These are phyloP conservation scores for Didymella arachidicola DNA, from an alignment of 2,329 filamentous ascomycete species.

Conservation along the genomic window DNA sequence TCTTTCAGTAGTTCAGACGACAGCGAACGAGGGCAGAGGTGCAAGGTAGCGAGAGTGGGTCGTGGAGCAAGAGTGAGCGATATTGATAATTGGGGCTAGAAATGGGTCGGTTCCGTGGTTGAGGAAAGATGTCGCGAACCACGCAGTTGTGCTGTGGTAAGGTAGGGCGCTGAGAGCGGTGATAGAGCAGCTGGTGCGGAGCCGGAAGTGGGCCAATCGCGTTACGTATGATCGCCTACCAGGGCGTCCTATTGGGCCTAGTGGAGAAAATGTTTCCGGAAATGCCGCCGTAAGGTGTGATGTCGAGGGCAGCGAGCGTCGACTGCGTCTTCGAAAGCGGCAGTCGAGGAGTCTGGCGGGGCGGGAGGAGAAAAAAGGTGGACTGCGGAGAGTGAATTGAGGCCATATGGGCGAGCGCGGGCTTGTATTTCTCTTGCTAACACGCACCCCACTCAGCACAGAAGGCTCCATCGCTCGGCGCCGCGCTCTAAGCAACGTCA, in stretches of 20 bases:
- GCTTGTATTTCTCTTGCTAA: conserved; percentile 41
- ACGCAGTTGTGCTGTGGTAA: conserved; percentile 5
- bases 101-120: conserved; percentile 13
- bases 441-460: conserved; percentile 34
- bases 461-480: conserved; percentile 23
- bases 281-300: conserved; percentile 13
- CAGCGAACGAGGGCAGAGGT: neutral
- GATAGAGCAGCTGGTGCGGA: conserved; percentile 18
- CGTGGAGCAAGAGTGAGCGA: conserved; percentile 6
- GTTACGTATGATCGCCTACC: conserved; percentile 17
- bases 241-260: conserved; percentile 14
- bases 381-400: conserved; percentile 29
- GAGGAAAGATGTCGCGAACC: conserved; percentile 13
- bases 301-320: conserved; percentile 14
- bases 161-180: conserved; percentile 18
- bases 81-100: conserved; percentile 10
- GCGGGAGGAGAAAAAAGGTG: conserved; percentile 28
- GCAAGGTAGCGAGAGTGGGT: conserved; percentile 10
- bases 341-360: conserved; percentile 17
- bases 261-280: conserved; percentile 20
- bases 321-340: conserved; percentile 3
- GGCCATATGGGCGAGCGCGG: conserved; percentile 25
- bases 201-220: conserved; percentile 22
- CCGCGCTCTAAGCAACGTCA: conserved; percentile 34
- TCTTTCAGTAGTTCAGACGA: conserved; percentile 20